Evolutionary conservation across 2,329 filamentous ascomycete species (phyloP).

Genomic region (Mariannaea sp.): DNA sequence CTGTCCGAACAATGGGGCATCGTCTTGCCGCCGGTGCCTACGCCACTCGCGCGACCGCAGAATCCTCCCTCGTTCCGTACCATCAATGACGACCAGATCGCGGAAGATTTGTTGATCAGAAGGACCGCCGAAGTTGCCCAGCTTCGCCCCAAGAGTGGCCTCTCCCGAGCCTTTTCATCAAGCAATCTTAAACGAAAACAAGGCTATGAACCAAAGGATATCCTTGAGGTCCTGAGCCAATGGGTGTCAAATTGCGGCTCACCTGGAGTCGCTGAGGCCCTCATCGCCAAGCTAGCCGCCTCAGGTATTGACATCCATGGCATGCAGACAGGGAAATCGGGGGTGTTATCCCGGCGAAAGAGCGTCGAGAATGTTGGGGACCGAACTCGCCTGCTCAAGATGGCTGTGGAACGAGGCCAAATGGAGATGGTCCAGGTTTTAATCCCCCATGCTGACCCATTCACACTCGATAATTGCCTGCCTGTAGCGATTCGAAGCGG

Average conservation of each 20-base stretch:
- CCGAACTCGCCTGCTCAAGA: slow-evolving; percentile 55
- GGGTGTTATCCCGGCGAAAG: slow-evolving; percentile 53
- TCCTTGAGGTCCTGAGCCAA: slow-evolving; percentile 56
- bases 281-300: slow-evolving; percentile 55
- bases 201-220: slow-evolving; percentile 56
- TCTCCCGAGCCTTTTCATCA: slow-evolving; percentile 47
- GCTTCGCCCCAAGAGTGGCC: slow-evolving; percentile 45
- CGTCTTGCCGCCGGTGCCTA: slow-evolving; percentile 45
- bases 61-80: slow-evolving; percentile 51
- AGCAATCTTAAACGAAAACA: slow-evolving; percentile 52
- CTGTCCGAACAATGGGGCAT: slow-evolving; percentile 58
- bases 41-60: slow-evolving; percentile 49
- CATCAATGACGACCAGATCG: slow-evolving; percentile 54
- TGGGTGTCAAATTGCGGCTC: slow-evolving; percentile 56
- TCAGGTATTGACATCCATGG: slow-evolving; percentile 58
- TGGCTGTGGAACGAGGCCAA: slow-evolving; percentile 56
- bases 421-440: slow-evolving; percentile 59
- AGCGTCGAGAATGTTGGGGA: slow-evolving; percentile 56
- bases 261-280: slow-evolving; percentile 60
- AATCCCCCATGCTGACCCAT: slow-evolving; percentile 56
- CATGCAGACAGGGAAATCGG: slow-evolving; percentile 52
- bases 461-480: slow-evolving; percentile 56
- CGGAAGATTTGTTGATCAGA: slow-evolving; percentile 59
- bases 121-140: slow-evolving; percentile 46
- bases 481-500: slow-evolving; percentile 53